Evolutionary conservation across 208 protist genomes (phyloP), one percentile per base, ranked within the genome.

Genomic region (Tetramitus jugosus): DNA sequence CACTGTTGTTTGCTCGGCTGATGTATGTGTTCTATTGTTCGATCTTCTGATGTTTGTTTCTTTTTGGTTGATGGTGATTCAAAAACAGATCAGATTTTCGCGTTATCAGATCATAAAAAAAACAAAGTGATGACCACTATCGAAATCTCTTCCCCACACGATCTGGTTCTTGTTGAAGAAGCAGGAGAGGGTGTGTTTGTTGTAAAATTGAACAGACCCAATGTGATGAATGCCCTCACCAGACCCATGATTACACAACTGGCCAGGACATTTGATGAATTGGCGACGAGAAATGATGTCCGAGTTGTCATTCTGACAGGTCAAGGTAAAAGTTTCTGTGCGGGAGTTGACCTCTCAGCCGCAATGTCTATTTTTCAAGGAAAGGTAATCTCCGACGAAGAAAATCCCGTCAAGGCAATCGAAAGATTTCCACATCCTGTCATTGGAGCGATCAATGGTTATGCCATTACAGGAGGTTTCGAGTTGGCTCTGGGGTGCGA

Each of bases 341-440:
- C 81, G 10, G 81, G 81, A 14, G 49, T 84, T 13, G 81, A 84
- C 71, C 52, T 84, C 4, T 79, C 74, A 81, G 76, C 72, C 46
- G 78, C 42, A 80, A 43, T 64, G 6, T 31, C n/a, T 56, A 31
- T 78, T 31, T 61, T 80, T 29, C 75, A 61, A 37, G 60, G 39
- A 35, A n/a, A 43, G 3, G 10, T 23, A 33, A 62, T 33, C 10
- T 31, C 56, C 8, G 29, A 23, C 10, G 71, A 80, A 67, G 4
- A 8, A 77, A 76, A 82, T 60, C 76, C 80, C 14, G 39, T 60
- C 1, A 74, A 78, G 61, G 40, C 64, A 42, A 81, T 76, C 72
- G 33, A 64, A 23, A 13, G 2, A 23, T 8, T 80, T 29, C 61
- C 78, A 3, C 69, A 60, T 46, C 82, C 82, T 23, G 64, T 84